These are phyloP conservation scores for Podaxis pistillaris DNA, from an alignment of 768 basidiomycete genomes.

Conservation along the genomic window DNA sequence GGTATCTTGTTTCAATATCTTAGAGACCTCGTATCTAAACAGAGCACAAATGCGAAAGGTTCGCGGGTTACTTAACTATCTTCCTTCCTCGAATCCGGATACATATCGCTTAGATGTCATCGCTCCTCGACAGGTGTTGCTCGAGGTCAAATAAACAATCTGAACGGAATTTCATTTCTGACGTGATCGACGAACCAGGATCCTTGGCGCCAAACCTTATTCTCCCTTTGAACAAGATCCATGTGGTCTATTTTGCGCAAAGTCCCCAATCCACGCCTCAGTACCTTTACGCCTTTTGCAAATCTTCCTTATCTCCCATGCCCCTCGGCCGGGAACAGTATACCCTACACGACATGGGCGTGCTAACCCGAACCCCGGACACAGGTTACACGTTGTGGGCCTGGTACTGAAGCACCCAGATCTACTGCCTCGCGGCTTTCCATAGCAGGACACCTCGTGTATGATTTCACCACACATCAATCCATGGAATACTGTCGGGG, in stretches of 20 bases:
- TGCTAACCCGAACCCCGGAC: conserved; percentile 68
- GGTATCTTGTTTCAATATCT: background rate
- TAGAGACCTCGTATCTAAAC: background rate
- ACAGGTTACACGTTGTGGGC: conserved; percentile 60
- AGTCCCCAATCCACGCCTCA: conserved; percentile 7
- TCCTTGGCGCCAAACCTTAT: conserved; percentile 19
- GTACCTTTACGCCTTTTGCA: conserved; percentile 18
- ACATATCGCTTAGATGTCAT: conserved; percentile 9
- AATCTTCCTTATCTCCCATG: conserved; percentile 49
- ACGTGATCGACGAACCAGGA: conserved; percentile 23
- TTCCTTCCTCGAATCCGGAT: conserved; percentile 1
- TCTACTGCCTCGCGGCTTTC: conserved; percentile 53
- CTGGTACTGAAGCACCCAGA: conserved; percentile 43
- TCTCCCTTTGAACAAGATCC: conserved; percentile 17
- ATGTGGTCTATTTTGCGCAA: conserved; percentile 11
- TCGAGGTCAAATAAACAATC: conserved; percentile 41
- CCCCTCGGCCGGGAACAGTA: conserved; percentile 58
- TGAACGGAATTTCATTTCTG: conserved; percentile 21
- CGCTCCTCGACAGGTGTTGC: conserved; percentile 29
- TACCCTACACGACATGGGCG: conserved; percentile 62
- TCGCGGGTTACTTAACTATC: conserved; percentile 16
- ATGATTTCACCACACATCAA: conserved; percentile 30
- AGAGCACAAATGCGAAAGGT: conserved; percentile 1
- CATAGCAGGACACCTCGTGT: conserved; percentile 49
- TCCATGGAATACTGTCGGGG: conserved; percentile 24